Conservation (phyloP, 164 flowering plant genomes). For the Berberis vulgaris region DNA sequence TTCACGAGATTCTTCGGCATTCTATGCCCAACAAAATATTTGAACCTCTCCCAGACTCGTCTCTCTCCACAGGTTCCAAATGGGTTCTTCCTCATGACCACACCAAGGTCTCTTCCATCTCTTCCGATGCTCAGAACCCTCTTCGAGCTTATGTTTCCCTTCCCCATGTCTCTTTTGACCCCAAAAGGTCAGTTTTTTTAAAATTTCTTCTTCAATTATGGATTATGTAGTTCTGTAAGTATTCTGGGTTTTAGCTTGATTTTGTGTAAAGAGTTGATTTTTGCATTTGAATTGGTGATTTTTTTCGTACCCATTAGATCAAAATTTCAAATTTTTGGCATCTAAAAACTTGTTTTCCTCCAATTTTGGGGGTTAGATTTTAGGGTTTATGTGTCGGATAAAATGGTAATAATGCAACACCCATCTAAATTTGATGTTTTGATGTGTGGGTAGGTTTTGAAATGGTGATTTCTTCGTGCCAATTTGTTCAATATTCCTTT, state of each 20-base stretch:
- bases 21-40: constrained; percentile 53
- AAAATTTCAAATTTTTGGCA: too few relatives aligned
- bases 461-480: too few relatives aligned
- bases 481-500: too few relatives aligned
- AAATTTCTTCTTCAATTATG: not conserved
- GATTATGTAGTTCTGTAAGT: too few relatives aligned
- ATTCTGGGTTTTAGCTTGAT: too few relatives aligned
- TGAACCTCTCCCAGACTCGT: constrained; percentile 22
- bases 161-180: constrained; percentile 87
- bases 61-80: constrained; percentile 38
- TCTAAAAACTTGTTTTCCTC: too few relatives aligned
- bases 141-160: constrained; percentile 58
- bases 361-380: too few relatives aligned
- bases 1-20: constrained; percentile 76
- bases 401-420: too few relatives aligned
- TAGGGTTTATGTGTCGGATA: too few relatives aligned
- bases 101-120: constrained; percentile 11
- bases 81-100: constrained; percentile 46
- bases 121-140: constrained; percentile 58
- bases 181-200: constrained; percentile 34
- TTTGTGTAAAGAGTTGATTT: too few relatives aligned
- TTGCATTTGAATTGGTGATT: not conserved
- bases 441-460: too few relatives aligned
- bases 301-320: not conserved
- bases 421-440: too few relatives aligned